Percentiles rank a stretch among this genome's conserved stretches.
Conservation (phyloP, 768 basidiomycete genomes). For the Suillus plorans region DNA sequence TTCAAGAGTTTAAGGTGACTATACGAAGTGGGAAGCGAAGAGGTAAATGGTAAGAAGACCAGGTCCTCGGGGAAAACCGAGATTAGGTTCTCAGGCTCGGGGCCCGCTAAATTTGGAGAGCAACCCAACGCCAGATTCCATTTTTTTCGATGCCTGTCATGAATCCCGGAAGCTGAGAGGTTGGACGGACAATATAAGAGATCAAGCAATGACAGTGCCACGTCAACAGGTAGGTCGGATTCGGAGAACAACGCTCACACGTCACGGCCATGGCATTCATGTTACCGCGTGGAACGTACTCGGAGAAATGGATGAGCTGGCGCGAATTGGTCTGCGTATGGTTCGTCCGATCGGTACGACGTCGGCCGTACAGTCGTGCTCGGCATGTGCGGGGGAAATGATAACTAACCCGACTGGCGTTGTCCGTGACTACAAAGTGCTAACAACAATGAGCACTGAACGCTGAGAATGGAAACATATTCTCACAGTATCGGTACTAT, state of each 20-base stretch:
- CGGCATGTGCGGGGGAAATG: background rate
- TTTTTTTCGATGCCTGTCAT: no score
- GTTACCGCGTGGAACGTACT: slow-evolving; percentile 2
- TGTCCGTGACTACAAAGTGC: background rate
- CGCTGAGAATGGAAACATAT: background rate
- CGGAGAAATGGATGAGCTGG: slow-evolving; percentile 13
- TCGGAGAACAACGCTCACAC: slow-evolving; percentile 37
- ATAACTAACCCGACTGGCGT: background rate
- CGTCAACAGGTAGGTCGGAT: slow-evolving; percentile 18
- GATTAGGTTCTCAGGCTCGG: background rate
- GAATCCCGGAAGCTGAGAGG: no score
- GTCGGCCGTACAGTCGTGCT: background rate
- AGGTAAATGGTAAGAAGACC: background rate
- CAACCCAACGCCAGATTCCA: no score
- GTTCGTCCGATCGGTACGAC: background rate
- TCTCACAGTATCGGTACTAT: background rate
- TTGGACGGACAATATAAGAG: background rate
- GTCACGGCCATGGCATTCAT: slow-evolving; percentile 7
- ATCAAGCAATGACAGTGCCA: background rate
- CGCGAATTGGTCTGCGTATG: slow-evolving; percentile 2
- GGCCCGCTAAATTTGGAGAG: background rate
- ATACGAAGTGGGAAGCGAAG: background rate
- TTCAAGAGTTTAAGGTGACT: background rate
- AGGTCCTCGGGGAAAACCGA: background rate
- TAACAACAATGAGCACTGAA: background rate